These are phyloP conservation scores for Rhodotorula sp. DNA, from an alignment of 1,284 basidiomycete species.

Conservation along the genomic window DNA sequence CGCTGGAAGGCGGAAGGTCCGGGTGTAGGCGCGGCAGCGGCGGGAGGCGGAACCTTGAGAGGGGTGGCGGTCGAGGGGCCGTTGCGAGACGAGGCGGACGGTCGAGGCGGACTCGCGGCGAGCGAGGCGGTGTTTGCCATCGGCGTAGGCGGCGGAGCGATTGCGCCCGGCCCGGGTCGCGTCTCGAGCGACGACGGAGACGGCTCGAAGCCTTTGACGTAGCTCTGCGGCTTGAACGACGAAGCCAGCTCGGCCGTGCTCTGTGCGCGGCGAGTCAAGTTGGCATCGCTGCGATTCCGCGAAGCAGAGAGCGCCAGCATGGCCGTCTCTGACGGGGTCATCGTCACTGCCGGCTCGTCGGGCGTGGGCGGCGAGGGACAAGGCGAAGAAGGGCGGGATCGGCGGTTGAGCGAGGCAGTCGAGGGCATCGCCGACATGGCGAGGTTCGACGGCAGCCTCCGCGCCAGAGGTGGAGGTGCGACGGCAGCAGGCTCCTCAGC, in stretches of 20 bases:
- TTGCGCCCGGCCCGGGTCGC: constrained; percentile 25
- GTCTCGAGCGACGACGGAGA: constrained; percentile 13
- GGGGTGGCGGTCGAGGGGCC: not conserved
- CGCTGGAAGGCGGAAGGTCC: constrained; percentile 4
- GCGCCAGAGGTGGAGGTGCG: not conserved
- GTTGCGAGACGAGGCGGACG: not conserved
- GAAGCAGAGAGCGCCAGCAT: constrained; percentile 13
- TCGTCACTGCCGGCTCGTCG: not conserved
- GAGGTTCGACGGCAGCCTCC: constrained; percentile 12
- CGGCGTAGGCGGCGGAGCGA: constrained; percentile 39
- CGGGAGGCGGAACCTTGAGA: not conserved
- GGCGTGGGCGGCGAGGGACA: constrained; percentile 2
- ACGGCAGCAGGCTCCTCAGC: not conserved
- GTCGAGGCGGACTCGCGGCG: constrained; percentile 16
- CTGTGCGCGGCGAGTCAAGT: constrained; percentile 2
- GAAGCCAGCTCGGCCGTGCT: constrained; percentile 28
- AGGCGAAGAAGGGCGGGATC: constrained; percentile 2
- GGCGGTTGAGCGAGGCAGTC: not conserved
- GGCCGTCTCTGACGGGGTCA: constrained; percentile 12
- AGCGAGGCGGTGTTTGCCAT: constrained; percentile 9
- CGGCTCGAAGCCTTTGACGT: constrained; percentile 36
- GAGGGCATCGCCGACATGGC: constrained; percentile 18
- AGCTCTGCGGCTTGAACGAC: constrained; percentile 33
- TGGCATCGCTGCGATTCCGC: constrained; percentile 14
- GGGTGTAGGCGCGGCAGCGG: not conserved